Conservation (phyloP, 257 asterid genomes). For the Dorcoceras hygrometricum region DNA sequence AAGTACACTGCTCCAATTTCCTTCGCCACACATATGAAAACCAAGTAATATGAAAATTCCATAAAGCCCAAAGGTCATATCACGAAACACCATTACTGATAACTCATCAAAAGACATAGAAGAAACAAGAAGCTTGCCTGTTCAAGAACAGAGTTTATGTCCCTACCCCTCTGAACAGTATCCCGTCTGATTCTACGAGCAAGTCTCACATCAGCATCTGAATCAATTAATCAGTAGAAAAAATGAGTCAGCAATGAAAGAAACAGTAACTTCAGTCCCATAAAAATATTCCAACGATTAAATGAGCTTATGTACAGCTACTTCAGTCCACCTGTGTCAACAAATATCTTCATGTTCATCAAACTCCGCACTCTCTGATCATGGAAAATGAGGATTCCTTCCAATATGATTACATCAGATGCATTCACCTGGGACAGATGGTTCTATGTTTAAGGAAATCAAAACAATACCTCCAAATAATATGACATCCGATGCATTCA, state of each 20-base stretch:
- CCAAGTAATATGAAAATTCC: not conserved
- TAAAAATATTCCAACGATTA: not conserved
- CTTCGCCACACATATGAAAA: not conserved
- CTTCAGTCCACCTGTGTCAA: conserved; percentile 76
- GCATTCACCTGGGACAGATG: conserved; percentile 73
- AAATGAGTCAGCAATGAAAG: not conserved
- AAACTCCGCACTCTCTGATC: conserved; percentile 87
- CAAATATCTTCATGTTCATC: conserved; percentile 98
- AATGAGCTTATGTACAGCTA: conserved; percentile 18
- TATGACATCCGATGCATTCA: conserved; percentile 16
- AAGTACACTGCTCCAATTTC: not conserved
- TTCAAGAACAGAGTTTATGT: conserved; percentile 87
- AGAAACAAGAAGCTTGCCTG: conserved; percentile 56
- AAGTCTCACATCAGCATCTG: conserved; percentile 99
- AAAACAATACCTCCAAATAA: conserved; percentile 2
- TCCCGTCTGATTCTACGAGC: conserved; percentile 99
- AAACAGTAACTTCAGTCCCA: conserved; percentile 6
- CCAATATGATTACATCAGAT: conserved; percentile 92
- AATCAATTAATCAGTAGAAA: not conserved
- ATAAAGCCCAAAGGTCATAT: not conserved
- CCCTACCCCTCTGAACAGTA: conserved; percentile 96
- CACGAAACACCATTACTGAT: conserved; percentile 4
- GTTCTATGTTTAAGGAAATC: conserved; percentile 10
- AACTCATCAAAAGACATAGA: not conserved
- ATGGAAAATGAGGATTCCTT: conserved; percentile 96